Evolutionary conservation across 2,329 filamentous ascomycete genomes (phyloP).

Genomic region (Fusarium sp.): DNA sequence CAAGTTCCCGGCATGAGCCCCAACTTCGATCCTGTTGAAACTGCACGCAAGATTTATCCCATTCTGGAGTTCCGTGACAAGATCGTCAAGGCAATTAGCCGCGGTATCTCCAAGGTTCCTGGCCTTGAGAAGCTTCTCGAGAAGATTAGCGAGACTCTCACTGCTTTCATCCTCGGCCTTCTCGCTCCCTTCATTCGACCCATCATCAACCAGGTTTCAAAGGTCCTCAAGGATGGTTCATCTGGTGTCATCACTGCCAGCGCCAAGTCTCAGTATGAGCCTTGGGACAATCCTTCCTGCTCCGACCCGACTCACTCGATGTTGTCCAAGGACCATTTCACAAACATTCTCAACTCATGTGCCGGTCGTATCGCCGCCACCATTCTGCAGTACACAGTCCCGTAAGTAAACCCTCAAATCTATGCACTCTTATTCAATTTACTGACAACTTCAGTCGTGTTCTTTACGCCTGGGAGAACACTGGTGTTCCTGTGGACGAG

Average conservation of each 20-base stretch:
- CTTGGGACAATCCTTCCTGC: constrained; percentile 82
- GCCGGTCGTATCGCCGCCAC: constrained; percentile 81
- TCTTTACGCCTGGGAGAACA: constrained; percentile 94
- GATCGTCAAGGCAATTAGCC: constrained; percentile 88
- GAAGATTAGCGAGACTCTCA: constrained; percentile 93
- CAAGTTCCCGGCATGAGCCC: constrained; percentile 82
- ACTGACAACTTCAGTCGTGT: constrained; percentile 70
- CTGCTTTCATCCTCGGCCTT: constrained; percentile 90
- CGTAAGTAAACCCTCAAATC: constrained; percentile 63
- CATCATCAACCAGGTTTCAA: constrained; percentile 89
- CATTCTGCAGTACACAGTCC: constrained; percentile 88
- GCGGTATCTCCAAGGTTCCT: constrained; percentile 91
- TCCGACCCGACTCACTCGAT: constrained; percentile 87
- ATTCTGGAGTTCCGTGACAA: constrained; percentile 95
- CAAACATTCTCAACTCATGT: constrained; percentile 82
- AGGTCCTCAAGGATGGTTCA: constrained; percentile 88
- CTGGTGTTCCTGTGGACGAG: constrained; percentile 84
- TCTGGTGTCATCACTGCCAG: constrained; percentile 78
- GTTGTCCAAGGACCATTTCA: constrained; percentile 88
- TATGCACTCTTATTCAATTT: background rate
- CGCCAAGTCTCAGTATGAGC: constrained; percentile 82
- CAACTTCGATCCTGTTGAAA: constrained; percentile 83
- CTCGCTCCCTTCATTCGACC: constrained; percentile 93
- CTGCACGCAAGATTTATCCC: constrained; percentile 88
- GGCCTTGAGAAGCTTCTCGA: constrained; percentile 92